Conservation (phyloP, 139 green algal species). For the Eudorina sp. region DNA sequence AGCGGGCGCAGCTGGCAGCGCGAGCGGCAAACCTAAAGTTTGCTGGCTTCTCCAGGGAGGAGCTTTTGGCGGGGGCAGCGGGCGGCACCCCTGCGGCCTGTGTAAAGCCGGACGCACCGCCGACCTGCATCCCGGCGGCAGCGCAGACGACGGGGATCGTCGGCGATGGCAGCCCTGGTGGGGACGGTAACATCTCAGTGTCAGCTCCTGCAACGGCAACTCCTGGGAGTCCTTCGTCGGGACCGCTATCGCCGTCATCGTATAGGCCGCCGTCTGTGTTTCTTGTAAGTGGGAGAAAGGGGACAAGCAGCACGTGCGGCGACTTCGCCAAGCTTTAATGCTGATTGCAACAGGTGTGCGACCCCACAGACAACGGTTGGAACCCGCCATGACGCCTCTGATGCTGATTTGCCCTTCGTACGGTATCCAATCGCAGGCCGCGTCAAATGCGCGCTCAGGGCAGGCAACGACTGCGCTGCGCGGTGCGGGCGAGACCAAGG, state of each 20-base stretch:
- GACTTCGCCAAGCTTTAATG: no score
- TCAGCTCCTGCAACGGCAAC: no score
- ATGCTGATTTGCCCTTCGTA: no score
- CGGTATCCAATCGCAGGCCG: no score
- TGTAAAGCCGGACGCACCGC: background rate
- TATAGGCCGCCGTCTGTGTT: background rate
- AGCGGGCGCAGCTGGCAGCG: conserved; percentile 53
- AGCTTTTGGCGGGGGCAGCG: conserved; percentile 19
- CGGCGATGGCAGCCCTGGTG: background rate
- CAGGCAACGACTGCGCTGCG: background rate
- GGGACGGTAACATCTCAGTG: background rate
- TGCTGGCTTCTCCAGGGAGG: conserved; percentile 54
- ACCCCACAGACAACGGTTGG: no score
- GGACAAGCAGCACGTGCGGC: no score
- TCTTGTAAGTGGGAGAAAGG: background rate
- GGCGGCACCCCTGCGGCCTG: background rate
- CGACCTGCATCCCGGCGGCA: no score
- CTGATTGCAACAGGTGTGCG: no score
- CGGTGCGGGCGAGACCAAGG: conserved; percentile 83
- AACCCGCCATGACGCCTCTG: no score
- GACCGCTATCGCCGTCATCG: background rate
- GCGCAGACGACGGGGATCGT: no score
- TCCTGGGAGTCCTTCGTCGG: background rate
- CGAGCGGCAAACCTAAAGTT: conserved; percentile 51
- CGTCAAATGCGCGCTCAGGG: no score